A percentile compares a stretch with the other conserved stretches of the same genome.
These are phyloP conservation scores for Moricandia arvensis DNA, from an alignment of 345 rosid genomes.

Conservation along the genomic window DNA sequence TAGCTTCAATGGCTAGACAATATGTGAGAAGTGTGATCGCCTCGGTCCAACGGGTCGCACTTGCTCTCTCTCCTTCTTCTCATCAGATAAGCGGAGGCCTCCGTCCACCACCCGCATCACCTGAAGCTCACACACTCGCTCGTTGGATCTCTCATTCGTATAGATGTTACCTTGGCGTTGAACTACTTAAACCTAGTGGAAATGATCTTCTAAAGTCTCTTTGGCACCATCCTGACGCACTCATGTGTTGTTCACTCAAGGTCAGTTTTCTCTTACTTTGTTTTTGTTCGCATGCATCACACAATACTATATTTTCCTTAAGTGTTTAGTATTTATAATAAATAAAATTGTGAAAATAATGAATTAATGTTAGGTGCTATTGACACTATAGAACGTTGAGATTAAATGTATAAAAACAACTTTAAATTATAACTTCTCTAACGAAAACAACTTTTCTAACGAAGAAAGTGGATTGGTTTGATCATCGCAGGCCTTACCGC, in stretches of 20 bases:
- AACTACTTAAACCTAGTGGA: conserved; percentile 74
- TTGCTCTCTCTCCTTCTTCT: conserved; percentile 85
- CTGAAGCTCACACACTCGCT: conserved; percentile 90
- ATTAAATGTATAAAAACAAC: no score
- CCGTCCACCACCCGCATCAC: conserved; percentile 69
- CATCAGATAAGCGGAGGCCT: conserved; percentile 58
- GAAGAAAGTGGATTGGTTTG: conserved; percentile 16
- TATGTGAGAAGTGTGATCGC: conserved; percentile 83
- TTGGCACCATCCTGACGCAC: conserved; percentile 88
- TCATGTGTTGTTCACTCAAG: conserved; percentile 90
- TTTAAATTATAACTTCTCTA: no score
- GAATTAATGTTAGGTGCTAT: background rate
- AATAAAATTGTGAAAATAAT: background rate
- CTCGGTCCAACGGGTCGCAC: conserved; percentile 91
- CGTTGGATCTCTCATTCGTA: conserved; percentile 89
- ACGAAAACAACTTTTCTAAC: no score
- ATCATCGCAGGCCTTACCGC: conserved; percentile 58
- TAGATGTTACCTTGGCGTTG: conserved; percentile 80
- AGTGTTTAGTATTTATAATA: background rate
- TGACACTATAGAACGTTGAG: background rate
- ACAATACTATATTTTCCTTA: background rate
- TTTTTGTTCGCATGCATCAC: background rate
- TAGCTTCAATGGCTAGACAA: conserved; percentile 90
- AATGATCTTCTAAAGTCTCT: conserved; percentile 72
- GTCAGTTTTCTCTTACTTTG: conserved; percentile 28